Percentiles rank a stretch among this genome's conserved stretches.
Evolutionary conservation across 495 filamentous ascomycete species (phyloP).

Genomic region (Aspergillus olivimuriae): DNA sequence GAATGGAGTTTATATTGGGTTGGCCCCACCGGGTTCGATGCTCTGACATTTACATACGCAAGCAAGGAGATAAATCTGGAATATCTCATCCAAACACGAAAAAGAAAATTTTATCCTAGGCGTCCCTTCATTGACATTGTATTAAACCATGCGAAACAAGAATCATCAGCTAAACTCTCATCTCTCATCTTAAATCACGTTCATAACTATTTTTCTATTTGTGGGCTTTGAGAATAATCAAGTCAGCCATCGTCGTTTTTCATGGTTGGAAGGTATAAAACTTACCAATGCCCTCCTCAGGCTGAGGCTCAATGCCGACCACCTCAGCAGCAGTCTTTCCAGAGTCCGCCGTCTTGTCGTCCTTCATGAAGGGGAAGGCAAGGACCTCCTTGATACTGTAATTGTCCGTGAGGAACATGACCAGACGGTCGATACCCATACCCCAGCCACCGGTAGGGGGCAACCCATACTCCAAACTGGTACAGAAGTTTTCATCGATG

Average conservation of each 20-base stretch:
- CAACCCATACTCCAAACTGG: conserved; percentile 75
- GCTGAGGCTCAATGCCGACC: conserved; percentile 53
- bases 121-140: conserved; percentile 10
- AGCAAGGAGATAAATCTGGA: no score
- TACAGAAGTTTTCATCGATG: conserved; percentile 90
- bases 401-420: conserved; percentile 96
- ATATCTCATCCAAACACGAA: no score
- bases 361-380: conserved; percentile 85
- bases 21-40: no score
- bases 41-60: no score
- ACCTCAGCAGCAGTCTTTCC: conserved; percentile 60
- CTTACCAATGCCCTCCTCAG: conserved; percentile 66
- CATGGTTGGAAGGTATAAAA: conserved; percentile 23
- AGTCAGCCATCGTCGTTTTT: no score
- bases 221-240: conserved; percentile 26
- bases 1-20: no score
- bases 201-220: conserved; percentile 29
- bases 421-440: conserved; percentile 92
- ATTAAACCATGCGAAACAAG: conserved; percentile 7
- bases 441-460: conserved; percentile 96
- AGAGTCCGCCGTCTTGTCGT: conserved; percentile 45
- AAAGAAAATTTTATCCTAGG: no score
- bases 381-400: conserved; percentile 96
- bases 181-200: conserved; percentile 5
- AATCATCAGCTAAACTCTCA: conserved; percentile 5